phyloP scores from a whole-genome alignment of 345 rosid species.

The Lepidium africanum region DNA sequence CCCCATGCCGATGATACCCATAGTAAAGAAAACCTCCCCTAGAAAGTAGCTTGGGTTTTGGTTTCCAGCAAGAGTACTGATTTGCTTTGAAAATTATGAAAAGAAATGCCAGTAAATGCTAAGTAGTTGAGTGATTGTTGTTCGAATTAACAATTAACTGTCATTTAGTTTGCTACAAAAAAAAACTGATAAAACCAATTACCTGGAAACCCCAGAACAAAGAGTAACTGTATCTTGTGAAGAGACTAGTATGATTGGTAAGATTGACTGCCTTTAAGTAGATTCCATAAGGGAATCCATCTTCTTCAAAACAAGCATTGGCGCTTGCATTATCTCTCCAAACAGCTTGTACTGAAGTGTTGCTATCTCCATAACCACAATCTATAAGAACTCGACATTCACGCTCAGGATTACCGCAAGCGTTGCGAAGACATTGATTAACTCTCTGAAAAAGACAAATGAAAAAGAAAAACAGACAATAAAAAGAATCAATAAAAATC shows the following conservation, averaged over 20 bases:
- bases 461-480: not conserved
- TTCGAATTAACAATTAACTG: not conserved
- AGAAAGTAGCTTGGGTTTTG: constrained; percentile 70
- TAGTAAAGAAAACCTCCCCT: constrained; percentile 80
- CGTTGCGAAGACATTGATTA: constrained; percentile 71
- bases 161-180: not conserved
- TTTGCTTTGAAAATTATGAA: constrained; percentile 51
- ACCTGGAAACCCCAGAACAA: constrained; percentile 98
- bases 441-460: constrained; percentile 55
- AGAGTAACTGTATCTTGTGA: constrained; percentile 64
- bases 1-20: constrained; percentile 74
- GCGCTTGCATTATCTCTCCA: constrained; percentile 41
- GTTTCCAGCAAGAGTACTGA: constrained; percentile 94
- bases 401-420: constrained; percentile 27
- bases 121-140: not conserved
- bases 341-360: rapidly evolving
- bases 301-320: constrained; percentile 38
- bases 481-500: not conserved
- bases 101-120: not conserved
- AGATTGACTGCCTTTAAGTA: constrained; percentile 48
- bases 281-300: constrained; percentile 53
- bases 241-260: constrained; percentile 28
- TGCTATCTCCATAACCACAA: constrained; percentile 35
- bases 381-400: constrained; percentile 46
- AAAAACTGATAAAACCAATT: not conserved